A percentile compares a stretch with the other conserved stretches of the same genome.
Conservation (phyloP, 2,329 filamentous ascomycete species). For the Colletotrichum sp. region DNA sequence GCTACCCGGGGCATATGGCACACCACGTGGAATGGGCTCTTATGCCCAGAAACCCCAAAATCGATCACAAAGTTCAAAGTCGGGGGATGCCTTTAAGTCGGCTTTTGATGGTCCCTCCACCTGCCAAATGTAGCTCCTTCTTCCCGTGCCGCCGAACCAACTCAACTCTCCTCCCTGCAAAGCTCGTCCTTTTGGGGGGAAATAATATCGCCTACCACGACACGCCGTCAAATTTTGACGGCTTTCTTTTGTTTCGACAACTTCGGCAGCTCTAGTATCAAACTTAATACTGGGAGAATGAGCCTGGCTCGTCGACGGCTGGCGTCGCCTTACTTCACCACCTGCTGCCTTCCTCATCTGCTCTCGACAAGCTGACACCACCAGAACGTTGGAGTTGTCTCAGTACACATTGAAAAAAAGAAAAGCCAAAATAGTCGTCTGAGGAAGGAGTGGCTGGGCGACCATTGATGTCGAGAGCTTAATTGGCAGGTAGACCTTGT, state of each 20-base stretch:
- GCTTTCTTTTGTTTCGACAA: neutral
- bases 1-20: too few relatives aligned
- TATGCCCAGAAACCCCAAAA: neutral
- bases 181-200: neutral
- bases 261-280: neutral
- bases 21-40: neutral
- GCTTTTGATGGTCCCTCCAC: neutral
- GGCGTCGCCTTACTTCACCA: neutral
- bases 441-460: neutral
- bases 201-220: neutral
- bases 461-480: neutral
- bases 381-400: neutral
- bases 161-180: neutral
- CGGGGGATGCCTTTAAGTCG: fast-evolving
- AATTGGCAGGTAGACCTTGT: neutral
- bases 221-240: neutral
- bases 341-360: neutral
- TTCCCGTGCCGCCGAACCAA: neutral
- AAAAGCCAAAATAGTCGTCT: neutral
- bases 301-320: neutral
- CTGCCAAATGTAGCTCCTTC: neutral
- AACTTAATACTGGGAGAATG: neutral
- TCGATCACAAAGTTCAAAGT: neutral
- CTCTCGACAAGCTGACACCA: neutral
- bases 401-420: neutral